phyloP scores from a whole-genome alignment of 371 early-diverging fungal species.

The Lichtheimia ornata region DNA sequence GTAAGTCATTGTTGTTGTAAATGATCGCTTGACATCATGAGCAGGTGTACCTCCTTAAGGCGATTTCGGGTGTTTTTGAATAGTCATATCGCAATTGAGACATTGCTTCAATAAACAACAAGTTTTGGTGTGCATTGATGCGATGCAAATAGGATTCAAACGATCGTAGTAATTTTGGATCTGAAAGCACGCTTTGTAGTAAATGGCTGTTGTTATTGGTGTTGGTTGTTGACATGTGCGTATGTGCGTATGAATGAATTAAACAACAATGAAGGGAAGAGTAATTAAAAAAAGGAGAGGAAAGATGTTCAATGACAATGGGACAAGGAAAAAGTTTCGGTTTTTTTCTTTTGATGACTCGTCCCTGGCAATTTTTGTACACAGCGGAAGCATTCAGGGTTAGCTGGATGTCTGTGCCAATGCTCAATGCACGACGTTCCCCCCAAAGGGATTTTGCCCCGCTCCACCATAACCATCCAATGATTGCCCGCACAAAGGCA shows the following conservation, averaged over 20 bases:
- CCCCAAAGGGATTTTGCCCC: too few relatives aligned
- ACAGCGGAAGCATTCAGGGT: too few relatives aligned
- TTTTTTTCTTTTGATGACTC: too few relatives aligned
- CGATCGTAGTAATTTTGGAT: constrained; percentile 28
- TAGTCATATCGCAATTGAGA: constrained; percentile 37
- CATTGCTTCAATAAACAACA: constrained; percentile 50
- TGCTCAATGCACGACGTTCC: too few relatives aligned
- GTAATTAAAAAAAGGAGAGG: constrained; percentile 1
- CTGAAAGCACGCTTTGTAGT: constrained; percentile 27
- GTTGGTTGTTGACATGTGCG: neutral
- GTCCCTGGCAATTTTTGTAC: too few relatives aligned
- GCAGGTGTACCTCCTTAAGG: constrained; percentile 29
- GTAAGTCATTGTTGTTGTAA: neutral
- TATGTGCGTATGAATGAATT: neutral
- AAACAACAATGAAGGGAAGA: neutral
- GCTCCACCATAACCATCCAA: too few relatives aligned
- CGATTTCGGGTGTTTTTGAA: constrained; percentile 21
- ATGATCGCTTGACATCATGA: neutral
- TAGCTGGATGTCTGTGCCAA: too few relatives aligned
- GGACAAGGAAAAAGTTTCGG: too few relatives aligned
- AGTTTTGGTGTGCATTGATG: constrained; percentile 29
- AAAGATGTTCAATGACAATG: neutral
- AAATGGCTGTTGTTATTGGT: neutral
- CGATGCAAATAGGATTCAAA: constrained; percentile 33
- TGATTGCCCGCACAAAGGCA: too few relatives aligned